Base-by-base conservation (phyloP, 169 alveolate genomes). In the Plasmodium gaboni region DNA sequence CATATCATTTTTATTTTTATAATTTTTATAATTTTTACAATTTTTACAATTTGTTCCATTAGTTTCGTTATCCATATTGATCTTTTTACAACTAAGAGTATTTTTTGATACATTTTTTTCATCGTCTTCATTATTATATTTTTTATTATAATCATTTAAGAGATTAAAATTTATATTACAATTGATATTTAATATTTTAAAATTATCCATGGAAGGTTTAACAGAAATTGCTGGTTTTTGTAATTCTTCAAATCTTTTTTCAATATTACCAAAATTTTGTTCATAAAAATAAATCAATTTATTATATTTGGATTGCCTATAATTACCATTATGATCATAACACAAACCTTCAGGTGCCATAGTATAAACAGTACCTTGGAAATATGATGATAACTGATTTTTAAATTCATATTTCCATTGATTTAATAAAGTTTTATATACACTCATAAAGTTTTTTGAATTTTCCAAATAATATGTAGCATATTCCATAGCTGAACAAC, bases 401-500 rank as follows among this genome's bases (percentile, higher is more conserved):
- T 67, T 67, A 42, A 80, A 68, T 61, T 80, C 73, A 38, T 80
- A 61, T 22, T 80, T 80, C 90, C 90, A 80, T 60, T 80, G 85
- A 44, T 71, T 67, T 55, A 80, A 38, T 17, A 60, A 46, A 8
- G 51, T 53, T 68, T 68, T 68, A 71, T 80, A 80, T 15, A 22
- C 61, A 28, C 57, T 50, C 38, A 72, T 67, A 42, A 13, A 42
- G 22, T 60, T 61, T 68, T 55, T 80, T 22, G 80, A 55, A 80
- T 80, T 80, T 80, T 80, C 90, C 24, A 80, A 46, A 60, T 68
- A 65, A n/a, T 38, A 80, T 17, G 90, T 80, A 17, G 90, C 90
- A 68, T 80, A 80, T 80, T 80, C 90, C 83, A 80, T 80, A 53
- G 85, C 90, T 4, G 96, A 94, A 61, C 94, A 94, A 19, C 96